Evolutionary conservation across 768 basidiomycete species (phyloP).

Genomic region (Boletus huronensis): DNA sequence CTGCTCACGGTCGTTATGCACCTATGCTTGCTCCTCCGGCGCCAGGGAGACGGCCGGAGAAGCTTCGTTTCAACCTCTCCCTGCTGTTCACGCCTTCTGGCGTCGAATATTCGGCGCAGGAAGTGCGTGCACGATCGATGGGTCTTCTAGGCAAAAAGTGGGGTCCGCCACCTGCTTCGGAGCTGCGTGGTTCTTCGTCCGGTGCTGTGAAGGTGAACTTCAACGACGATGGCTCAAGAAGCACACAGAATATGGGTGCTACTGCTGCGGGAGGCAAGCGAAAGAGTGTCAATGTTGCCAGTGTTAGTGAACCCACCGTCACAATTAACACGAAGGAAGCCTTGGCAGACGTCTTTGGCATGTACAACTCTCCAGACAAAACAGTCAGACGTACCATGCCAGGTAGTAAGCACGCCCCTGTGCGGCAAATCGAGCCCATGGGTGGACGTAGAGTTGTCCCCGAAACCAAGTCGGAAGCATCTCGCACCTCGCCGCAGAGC

Average conservation of each 20-base stretch:
- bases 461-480: conserved; percentile 33
- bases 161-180: conserved; percentile 57
- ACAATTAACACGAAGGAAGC: conserved; percentile 98
- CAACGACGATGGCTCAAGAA: conserved; percentile 53
- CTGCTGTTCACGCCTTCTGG: conserved; percentile 73
- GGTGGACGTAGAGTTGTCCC: conserved; percentile 26
- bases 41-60: conserved; percentile 70
- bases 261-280: conserved; percentile 33
- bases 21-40: conserved; percentile 67
- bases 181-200: conserved; percentile 34
- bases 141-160: conserved; percentile 84
- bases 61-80: conserved; percentile 62
- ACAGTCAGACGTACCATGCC: conserved; percentile 51
- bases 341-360: conserved; percentile 87
- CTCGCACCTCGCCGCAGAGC: conserved; percentile 29
- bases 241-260: conserved; percentile 38
- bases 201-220: conserved; percentile 49
- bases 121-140: conserved; percentile 77
- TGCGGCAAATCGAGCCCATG: conserved; percentile 63
- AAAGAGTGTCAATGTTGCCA: conserved; percentile 41
- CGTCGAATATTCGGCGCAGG: conserved; percentile 81
- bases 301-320: conserved; percentile 71
- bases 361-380: conserved; percentile 92
- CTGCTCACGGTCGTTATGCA: conserved; percentile 52
- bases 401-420: conserved; percentile 71